Base-by-base conservation (phyloP, 108 stramenopile species). In the Conticribra weissflogii region DNA sequence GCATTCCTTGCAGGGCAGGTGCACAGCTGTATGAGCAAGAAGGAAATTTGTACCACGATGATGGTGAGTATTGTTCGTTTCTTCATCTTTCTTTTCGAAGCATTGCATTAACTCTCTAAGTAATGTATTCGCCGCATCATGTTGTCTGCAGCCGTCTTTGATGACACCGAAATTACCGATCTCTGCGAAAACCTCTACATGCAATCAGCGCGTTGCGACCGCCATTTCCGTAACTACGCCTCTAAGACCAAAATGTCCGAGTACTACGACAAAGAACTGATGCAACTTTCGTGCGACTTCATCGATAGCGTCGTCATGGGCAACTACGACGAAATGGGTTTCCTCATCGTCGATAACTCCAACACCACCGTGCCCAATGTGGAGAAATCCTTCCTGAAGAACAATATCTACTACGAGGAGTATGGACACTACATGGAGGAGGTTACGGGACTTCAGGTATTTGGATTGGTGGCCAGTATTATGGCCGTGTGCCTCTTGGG, bases 261-360 rank as follows among this genome's bases (percentile, higher is more conserved):
- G 46, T 54, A 76, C 17, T 46, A 66, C 8, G 63, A 63, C 45
- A 49, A 15, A 29, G 66, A 54, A 25, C 59, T 77, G 1, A 79
- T 86, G 64, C 62, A 81, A 7, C 44, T 58, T 0, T 81, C 87
- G 19, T 95, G 94, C 48, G 81, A 66, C 23, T 92, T 88, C 75
- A 91, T 95, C 57, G 63, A 78, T 23, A 85, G 68, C 54, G 65
- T 95, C 17, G 68, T 89, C 22, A 78, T 74, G 41, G 88, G 89
- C 27, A 81, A 76, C 24, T 95, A 92, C 65, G 79, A 95, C 65
- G 91, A 90, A 57, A 69, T 75, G 54, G 93, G 93, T 3, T 78
- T 86, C 22, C 81, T 92, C 34, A 59, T 71, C 31, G 22, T 85
- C 12, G 60, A 66, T 60, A 66, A 54, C n/a, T 51, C 67, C n/a